phyloP scores from a whole-genome alignment of 2,329 filamentous ascomycete genomes.

The Passalora sequoiae region DNA sequence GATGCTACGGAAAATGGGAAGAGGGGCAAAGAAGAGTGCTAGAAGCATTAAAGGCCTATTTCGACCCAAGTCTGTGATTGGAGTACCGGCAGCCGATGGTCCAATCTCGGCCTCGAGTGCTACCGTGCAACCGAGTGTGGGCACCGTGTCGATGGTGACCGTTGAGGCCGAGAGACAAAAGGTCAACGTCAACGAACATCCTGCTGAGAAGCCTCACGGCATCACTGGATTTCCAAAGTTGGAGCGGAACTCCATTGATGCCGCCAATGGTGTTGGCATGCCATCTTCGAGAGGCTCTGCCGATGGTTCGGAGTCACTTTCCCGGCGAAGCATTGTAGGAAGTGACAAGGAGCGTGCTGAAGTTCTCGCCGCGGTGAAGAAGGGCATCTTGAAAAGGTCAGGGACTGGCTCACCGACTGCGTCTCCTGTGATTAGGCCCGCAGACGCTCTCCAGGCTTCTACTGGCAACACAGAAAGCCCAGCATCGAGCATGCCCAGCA shows the following conservation, averaged over 20 bases:
- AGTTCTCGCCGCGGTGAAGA: conserved; percentile 84
- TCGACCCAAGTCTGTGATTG: conserved; percentile 85
- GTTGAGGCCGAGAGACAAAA: conserved; percentile 86
- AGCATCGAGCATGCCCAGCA: conserved; percentile 79
- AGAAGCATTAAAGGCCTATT: conserved; percentile 91
- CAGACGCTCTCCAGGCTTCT: conserved; percentile 55
- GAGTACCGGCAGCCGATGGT: conserved; percentile 66
- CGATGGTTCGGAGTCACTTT: conserved; percentile 55
- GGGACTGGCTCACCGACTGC: conserved; percentile 59
- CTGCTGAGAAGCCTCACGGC: conserved; percentile 61
- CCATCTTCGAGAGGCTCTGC: conserved; percentile 37
- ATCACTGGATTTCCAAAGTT: conserved; percentile 79
- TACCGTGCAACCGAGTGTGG: conserved; percentile 55
- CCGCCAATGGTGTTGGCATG: conserved; percentile 37
- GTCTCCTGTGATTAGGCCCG: conserved; percentile 61
- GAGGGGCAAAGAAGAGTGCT: conserved; percentile 92
- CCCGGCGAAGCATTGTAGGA: conserved; percentile 83
- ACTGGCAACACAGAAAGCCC: conserved; percentile 70
- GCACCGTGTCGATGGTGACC: conserved; percentile 91
- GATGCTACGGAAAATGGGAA: conserved; percentile 98
- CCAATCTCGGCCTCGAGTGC: conserved; percentile 48
- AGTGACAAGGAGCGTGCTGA: conserved; percentile 87
- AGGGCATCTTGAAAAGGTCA: conserved; percentile 89
- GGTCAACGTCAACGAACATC: conserved; percentile 70
- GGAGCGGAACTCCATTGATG: conserved; percentile 75